Conservation (phyloP, 2,329 filamentous ascomycete species). For the Colletotrichum sp. region DNA sequence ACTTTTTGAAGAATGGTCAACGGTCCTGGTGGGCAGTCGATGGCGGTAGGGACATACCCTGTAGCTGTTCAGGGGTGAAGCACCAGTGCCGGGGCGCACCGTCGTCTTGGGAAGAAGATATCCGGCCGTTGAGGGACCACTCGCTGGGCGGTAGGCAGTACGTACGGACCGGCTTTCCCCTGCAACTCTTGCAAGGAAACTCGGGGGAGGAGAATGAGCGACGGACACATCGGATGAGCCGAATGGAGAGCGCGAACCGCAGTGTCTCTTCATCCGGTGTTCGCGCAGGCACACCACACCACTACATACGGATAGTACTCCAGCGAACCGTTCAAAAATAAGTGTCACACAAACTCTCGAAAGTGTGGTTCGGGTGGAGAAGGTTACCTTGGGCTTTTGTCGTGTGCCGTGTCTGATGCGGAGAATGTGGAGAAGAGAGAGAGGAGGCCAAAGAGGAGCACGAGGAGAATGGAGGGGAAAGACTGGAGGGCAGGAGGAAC, state of each 20-base stretch:
- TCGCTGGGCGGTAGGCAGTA: not conserved
- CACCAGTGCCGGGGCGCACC: not conserved
- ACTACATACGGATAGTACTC: not conserved
- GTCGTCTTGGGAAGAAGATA: not conserved
- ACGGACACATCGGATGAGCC: not conserved
- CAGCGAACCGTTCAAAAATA: not conserved
- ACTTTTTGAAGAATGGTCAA: not conserved
- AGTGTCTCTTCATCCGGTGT: not conserved
- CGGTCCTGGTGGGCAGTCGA: not conserved
- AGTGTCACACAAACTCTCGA: slow-evolving; percentile 8
- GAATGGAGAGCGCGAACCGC: not conserved
- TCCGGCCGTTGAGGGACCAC: not conserved
- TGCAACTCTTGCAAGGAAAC: not conserved
- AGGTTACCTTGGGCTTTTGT: not conserved
- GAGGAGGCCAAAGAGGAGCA: not conserved
- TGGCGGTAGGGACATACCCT: not conserved
- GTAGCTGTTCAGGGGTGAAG: not conserved
- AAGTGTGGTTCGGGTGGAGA: slow-evolving; percentile 13
- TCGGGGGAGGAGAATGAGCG: not conserved
- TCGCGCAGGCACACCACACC: not conserved
- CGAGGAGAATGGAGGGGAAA: not conserved
- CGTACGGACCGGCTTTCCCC: not conserved
- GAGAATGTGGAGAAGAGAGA: slow-evolving; percentile 16
- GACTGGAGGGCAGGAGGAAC: not conserved
- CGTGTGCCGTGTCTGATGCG: slow-evolving; percentile 14